phyloP scores from a whole-genome alignment of 129 eudicot genomes.

The Flaveria linearis region DNA sequence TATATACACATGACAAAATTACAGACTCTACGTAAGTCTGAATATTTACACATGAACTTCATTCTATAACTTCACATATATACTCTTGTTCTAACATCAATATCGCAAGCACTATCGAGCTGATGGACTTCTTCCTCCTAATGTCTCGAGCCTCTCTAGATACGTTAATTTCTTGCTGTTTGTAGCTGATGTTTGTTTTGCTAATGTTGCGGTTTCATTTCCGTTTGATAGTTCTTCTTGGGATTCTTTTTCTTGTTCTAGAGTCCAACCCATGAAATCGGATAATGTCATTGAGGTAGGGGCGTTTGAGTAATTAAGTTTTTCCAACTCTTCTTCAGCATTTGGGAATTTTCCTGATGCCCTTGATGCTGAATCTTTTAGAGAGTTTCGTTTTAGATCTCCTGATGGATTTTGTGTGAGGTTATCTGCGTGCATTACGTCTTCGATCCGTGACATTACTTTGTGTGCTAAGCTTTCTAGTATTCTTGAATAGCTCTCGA shows the following conservation, averaged over 20 bases:
- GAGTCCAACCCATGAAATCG: constrained; percentile 82
- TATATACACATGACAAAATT: constrained; percentile 34
- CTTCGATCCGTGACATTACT: constrained; percentile 89
- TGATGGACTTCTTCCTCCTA: constrained; percentile 77
- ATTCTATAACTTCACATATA: constrained; percentile 21
- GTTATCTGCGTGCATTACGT: constrained; percentile 67
- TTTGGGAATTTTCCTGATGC: constrained; percentile 39
- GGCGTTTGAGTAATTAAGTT: constrained; percentile 39
- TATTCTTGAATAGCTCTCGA: constrained; percentile 95
- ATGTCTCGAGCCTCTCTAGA: constrained; percentile 64
- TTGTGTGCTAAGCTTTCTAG: constrained; percentile 82
- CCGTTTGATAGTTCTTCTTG: constrained; percentile 43
- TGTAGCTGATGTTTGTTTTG: constrained; percentile 44
- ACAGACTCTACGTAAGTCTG: constrained; percentile 37
- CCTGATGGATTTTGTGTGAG: constrained; percentile 51
- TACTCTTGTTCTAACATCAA: constrained; percentile 16
- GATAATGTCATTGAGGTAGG: constrained; percentile 83
- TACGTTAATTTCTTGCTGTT: constrained; percentile 55
- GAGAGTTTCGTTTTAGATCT: constrained; percentile 40
- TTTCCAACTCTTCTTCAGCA: constrained; percentile 69
- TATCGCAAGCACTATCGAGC: constrained; percentile 53
- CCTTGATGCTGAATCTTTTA: constrained; percentile 36
- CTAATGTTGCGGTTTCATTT: constrained; percentile 24
- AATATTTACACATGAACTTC: constrained; percentile 34
- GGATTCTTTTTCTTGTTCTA: constrained; percentile 49